phyloP scores from a whole-genome alignment of 371 early-diverging fungal species.

The Mucor circinelloides region DNA sequence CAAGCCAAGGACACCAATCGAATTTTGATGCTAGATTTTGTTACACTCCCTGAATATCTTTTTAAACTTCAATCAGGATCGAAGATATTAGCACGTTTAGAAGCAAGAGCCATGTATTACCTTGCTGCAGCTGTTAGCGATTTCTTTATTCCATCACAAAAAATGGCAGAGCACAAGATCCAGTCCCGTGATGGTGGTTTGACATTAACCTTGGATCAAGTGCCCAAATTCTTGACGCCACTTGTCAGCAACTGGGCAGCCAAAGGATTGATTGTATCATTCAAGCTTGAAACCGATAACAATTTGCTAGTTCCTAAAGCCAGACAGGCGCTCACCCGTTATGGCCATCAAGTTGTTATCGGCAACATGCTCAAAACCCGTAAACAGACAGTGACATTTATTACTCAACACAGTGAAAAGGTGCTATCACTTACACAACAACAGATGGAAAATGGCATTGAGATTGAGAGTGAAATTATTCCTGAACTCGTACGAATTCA shows the following conservation, averaged over 20 bases:
- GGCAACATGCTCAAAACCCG: constrained; percentile 91
- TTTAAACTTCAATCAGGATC: constrained; percentile 84
- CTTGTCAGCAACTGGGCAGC: constrained; percentile 92
- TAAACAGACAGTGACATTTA: constrained; percentile 82
- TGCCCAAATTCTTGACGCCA: constrained; percentile 94
- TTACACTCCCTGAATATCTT: constrained; percentile 92
- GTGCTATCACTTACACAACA: constrained; percentile 68
- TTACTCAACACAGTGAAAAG: constrained; percentile 58
- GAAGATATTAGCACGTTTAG: constrained; percentile 64
- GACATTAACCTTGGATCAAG: constrained; percentile 88
- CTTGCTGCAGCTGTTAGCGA: constrained; percentile 98
- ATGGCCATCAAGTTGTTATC: constrained; percentile 97
- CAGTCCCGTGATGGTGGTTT: constrained; percentile 89
- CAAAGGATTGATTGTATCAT: constrained; percentile 88
- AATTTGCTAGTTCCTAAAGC: constrained; percentile 82
- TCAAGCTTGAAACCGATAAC: constrained; percentile 97
- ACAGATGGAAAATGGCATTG: constrained; percentile 63
- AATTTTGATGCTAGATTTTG: constrained; percentile 83
- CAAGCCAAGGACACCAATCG: constrained; percentile 64
- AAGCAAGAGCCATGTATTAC: constrained; percentile 86
- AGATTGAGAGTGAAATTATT: constrained; percentile 89
- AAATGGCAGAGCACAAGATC: constrained; percentile 95
- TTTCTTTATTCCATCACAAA: constrained; percentile 90
- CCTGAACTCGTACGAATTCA: constrained; percentile 77
- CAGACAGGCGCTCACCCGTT: constrained; percentile 75